phyloP scores from a whole-genome alignment of 2,329 filamentous ascomycete genomes.

The Calonectria naviculata region DNA sequence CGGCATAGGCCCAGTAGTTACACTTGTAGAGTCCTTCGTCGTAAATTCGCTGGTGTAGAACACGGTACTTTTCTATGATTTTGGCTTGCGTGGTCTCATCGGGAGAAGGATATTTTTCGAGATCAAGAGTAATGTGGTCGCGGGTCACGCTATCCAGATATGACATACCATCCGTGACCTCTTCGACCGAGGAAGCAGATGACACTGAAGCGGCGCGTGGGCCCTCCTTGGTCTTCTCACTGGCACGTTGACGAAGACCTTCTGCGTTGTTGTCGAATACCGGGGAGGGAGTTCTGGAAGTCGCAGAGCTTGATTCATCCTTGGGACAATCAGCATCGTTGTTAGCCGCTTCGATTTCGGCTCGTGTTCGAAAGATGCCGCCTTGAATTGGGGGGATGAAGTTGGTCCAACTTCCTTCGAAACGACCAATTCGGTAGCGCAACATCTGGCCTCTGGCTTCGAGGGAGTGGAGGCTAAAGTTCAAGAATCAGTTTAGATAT shows the following conservation, averaged over 20 bases:
- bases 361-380: constrained; percentile 73
- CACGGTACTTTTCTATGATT: constrained; percentile 86
- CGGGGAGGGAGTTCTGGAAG: constrained; percentile 64
- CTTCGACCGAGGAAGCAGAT: constrained; percentile 67
- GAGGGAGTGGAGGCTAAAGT: constrained; percentile 79
- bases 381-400: constrained; percentile 94
- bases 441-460: constrained; percentile 83
- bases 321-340: constrained; percentile 26
- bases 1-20: constrained; percentile 82
- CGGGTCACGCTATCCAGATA: constrained; percentile 80
- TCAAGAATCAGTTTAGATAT: constrained; percentile 22
- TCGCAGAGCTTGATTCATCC: constrained; percentile 56
- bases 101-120: constrained; percentile 82
- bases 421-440: constrained; percentile 83
- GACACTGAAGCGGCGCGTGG: constrained; percentile 64
- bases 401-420: constrained; percentile 87
- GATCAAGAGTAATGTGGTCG: constrained; percentile 80
- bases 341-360: constrained; percentile 44
- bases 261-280: constrained; percentile 56
- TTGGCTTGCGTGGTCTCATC: constrained; percentile 78
- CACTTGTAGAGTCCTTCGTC: constrained; percentile 85
- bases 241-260: constrained; percentile 44
- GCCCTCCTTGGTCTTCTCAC: constrained; percentile 21
- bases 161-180: constrained; percentile 64
- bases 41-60: constrained; percentile 76